Base-by-base conservation (phyloP, 192 early-diverging fungal species). In the Backusella morwellensis region DNA sequence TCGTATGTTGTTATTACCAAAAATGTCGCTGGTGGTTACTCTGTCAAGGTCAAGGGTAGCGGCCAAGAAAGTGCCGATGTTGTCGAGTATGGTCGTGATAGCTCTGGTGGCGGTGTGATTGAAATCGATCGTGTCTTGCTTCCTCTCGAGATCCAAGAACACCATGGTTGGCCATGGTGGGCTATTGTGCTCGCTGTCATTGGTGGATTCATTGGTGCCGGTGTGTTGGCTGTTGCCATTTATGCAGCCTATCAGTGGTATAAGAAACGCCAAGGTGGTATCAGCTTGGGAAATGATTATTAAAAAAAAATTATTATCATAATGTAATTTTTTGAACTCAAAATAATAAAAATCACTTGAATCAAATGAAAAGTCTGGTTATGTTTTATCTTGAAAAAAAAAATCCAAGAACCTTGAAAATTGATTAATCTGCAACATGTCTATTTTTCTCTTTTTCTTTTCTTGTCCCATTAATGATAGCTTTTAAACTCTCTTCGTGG, bases 101-200 rank as follows among this genome's bases (percentile, higher is more conserved):
- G 75, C 3, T 56, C 35, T 66, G 77, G 77, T 35, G 82, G 82
- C 29, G 78, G 78, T 63, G 82, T 83, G 0, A 76, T 83, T 42
- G 56, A 74, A 40, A 70, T 83, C 29, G 78, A 83, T 38, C 26
- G 47, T 0, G 75, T 80, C 0, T 68, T 83, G 44, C 15, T 83
- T 36, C 77, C 78, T 44, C n/a, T 59, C 2, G 38, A 79, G 11
- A 75, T 77, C 34, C 35, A 26, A 15, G 50, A 63, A 2, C 36
- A 59, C 1, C 11, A 67, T 34, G 74, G 72, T 35, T 68, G 78
- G 7, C 32, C 70, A 23, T 78, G 81, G 77, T 82, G 77, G 77
- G 44, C 52, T n/a, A 47, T 78, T 23, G 40, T 68, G 6, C 44
- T 82, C 6, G 77, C 76, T 38, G 81, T 78, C 0, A 21, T 76